These are phyloP conservation scores for Flaveria trinervia DNA, from an alignment of 129 eudicot genomes.

Conservation along the genomic window DNA sequence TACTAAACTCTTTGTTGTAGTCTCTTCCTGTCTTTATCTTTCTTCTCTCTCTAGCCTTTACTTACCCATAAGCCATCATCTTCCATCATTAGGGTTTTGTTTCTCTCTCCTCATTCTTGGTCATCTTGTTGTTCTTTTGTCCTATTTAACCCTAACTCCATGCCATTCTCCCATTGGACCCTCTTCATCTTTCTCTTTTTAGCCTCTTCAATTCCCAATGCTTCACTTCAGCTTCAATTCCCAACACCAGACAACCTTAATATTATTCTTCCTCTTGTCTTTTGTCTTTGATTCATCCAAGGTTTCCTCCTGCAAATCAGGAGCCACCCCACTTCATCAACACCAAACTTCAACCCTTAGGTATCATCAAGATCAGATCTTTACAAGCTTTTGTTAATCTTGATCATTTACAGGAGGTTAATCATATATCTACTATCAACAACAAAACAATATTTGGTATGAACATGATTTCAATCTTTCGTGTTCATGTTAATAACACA, in stretches of 20 bases:
- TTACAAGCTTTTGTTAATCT: constrained; percentile 17
- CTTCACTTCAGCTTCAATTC: constrained; percentile 45
- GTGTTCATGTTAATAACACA: constrained; percentile 10
- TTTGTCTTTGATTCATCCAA: constrained; percentile 25
- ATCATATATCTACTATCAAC: constrained; percentile 12
- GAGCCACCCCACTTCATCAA: constrained; percentile 23
- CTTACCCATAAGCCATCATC: constrained; percentile 37
- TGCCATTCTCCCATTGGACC: constrained; percentile 58
- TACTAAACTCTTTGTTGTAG: background rate
- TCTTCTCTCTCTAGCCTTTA: background rate
- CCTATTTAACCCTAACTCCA: constrained; percentile 41
- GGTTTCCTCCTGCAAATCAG: constrained; percentile 32
- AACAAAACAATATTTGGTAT: constrained; percentile 27
- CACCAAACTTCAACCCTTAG: background rate
- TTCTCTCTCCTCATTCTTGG: constrained; percentile 23
- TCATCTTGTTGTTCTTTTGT: constrained; percentile 20
- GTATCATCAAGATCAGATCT: constrained; percentile 23
- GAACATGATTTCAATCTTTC: constrained; percentile 14
- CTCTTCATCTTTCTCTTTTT: constrained; percentile 31
- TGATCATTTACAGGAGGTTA: background rate
- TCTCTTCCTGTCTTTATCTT: constrained; percentile 25
- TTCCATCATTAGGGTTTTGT: constrained; percentile 48
- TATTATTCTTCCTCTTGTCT: constrained; percentile 29
- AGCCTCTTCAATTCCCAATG: constrained; percentile 33
- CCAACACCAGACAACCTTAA: constrained; percentile 57